Conservation (phyloP, 2,329 filamentous ascomycete genomes). For the Beauveria sp. region DNA sequence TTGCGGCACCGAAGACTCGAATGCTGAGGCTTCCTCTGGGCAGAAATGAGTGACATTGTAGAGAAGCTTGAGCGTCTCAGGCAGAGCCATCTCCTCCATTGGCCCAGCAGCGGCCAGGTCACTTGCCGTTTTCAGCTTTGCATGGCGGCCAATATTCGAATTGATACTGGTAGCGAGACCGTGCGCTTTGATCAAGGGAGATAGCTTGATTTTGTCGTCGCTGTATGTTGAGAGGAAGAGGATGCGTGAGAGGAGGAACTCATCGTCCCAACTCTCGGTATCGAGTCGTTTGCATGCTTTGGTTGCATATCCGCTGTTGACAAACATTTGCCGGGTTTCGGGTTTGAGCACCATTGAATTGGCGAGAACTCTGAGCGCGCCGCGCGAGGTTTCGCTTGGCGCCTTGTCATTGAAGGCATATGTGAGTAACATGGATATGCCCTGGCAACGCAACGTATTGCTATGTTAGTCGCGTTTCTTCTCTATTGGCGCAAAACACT, state of each 20-base stretch:
- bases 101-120: conserved; percentile 34
- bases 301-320: conserved; percentile 42
- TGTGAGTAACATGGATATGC: conserved; percentile 61
- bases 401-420: conserved; percentile 57
- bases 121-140: conserved; percentile 32
- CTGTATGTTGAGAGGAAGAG: conserved; percentile 40
- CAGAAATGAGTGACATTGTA: conserved; percentile 82
- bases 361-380: conserved; percentile 71
- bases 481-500: not conserved
- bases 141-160: conserved; percentile 64
- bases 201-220: conserved; percentile 39
- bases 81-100: conserved; percentile 72
- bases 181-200: conserved; percentile 37
- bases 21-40: conserved; percentile 50
- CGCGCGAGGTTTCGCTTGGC: conserved; percentile 56
- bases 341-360: conserved; percentile 60
- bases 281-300: conserved; percentile 66
- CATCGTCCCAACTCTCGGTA: conserved; percentile 69
- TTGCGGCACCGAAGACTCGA: conserved; percentile 60
- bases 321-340: conserved; percentile 36
- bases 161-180: conserved; percentile 51
- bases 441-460: conserved; percentile 38
- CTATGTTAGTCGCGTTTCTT: conserved; percentile 5
- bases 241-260: conserved; percentile 60
- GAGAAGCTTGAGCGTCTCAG: conserved; percentile 76